Evolutionary conservation across 1,284 basidiomycete species (phyloP), one percentile per base, ranked within the genome.

Genomic region (Tilletia caries): DNA sequence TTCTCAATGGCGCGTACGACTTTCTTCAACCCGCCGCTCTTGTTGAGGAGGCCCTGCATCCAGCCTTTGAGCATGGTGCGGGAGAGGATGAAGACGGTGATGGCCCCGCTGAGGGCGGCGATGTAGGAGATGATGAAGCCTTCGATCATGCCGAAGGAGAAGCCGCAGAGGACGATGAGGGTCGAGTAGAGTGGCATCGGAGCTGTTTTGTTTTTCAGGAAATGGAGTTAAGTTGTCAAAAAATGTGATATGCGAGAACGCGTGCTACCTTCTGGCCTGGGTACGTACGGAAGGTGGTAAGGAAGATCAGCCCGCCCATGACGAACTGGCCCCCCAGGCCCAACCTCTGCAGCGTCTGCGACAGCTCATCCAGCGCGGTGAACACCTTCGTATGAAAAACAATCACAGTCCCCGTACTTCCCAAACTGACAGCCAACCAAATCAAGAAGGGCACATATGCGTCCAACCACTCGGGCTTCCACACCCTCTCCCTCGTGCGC

Each of bases 181-280:
- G 92, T 93, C 75, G 91, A 92, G 84, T 93, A 93, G 74, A 93
- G 86, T 54, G 92, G 92, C 66, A 93, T 78, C 50, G 92, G 92
- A 68, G 92, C 91, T 89, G 85, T 82, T 44, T 82, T 84, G 43
- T 10, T 44, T n/a, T n/a, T n/a, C n/a, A 44, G 18, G 10, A 44
- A 44, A 44, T 44, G 41, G 18, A 44, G 18, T 44, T 18, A n/a
- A n/a, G n/a, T 44, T 10, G 41, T 44, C 41, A 44, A 44, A 10
- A 44, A 44, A 8, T 44, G 41, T 44, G 10, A 44, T n/a, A n/a
- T n/a, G n/a, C n/a, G n/a, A n/a, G n/a, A n/a, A n/a, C n/a, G n/a
- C n/a, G n/a, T n/a, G n/a, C n/a, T n/a, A n/a, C n/a, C n/a, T n/a
- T n/a, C n/a, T n/a, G n/a, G n/a, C n/a, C n/a, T n/a, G n/a, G n/a